A percentile compares a stretch with the other conserved stretches of the same genome.
Conservation (phyloP, 805 yeast genomes). For the Candida schatavii region DNA sequence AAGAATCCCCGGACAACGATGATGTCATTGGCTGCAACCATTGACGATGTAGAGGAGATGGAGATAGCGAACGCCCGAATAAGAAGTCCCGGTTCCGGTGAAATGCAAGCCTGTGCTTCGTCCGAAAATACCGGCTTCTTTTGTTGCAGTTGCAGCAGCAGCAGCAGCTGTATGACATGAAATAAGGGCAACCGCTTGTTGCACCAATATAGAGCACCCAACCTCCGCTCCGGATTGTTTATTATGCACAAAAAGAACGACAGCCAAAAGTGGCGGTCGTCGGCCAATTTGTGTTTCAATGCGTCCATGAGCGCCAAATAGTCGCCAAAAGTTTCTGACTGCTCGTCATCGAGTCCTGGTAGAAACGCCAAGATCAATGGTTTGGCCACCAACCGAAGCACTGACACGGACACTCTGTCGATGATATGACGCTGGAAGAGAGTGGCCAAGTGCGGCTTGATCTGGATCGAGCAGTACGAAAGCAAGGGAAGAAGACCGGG, state of each 20-base stretch:
- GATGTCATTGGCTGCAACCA: slow-evolving; percentile 49
- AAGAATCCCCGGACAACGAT: slow-evolving; percentile 82
- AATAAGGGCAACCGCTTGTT: slow-evolving; percentile 63
- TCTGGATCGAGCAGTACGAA: slow-evolving; percentile 85
- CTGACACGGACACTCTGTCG: slow-evolving; percentile 35
- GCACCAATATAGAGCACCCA: slow-evolving; percentile 83
- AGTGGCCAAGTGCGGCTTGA: slow-evolving; percentile 72
- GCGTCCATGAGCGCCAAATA: slow-evolving; percentile 58
- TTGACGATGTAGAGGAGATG: slow-evolving; percentile 39
- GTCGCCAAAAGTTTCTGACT: slow-evolving; percentile 73
- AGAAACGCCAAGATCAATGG: slow-evolving; percentile 73
- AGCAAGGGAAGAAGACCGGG: slow-evolving; percentile 91
- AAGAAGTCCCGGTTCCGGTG: slow-evolving; percentile 78
- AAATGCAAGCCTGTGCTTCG: slow-evolving; percentile 59
- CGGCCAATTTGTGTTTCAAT: slow-evolving; percentile 53
- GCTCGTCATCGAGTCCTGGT: slow-evolving; percentile 91
- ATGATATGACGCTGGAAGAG: slow-evolving; percentile 58
- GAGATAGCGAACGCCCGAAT: slow-evolving; percentile 73
- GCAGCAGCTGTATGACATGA: slow-evolving; percentile 28
- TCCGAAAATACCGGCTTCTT: slow-evolving; percentile 26
- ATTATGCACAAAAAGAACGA: slow-evolving; percentile 71
- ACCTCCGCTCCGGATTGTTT: slow-evolving; percentile 72
- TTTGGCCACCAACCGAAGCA: slow-evolving; percentile 53
- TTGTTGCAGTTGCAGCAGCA: slow-evolving; percentile 11
- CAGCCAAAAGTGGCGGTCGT: slow-evolving; percentile 85